Percentiles rank a stretch among this genome's conserved stretches.
Evolutionary conservation across 1,284 basidiomycete genomes (phyloP).

Genomic region (Heterobasidion occidentale): DNA sequence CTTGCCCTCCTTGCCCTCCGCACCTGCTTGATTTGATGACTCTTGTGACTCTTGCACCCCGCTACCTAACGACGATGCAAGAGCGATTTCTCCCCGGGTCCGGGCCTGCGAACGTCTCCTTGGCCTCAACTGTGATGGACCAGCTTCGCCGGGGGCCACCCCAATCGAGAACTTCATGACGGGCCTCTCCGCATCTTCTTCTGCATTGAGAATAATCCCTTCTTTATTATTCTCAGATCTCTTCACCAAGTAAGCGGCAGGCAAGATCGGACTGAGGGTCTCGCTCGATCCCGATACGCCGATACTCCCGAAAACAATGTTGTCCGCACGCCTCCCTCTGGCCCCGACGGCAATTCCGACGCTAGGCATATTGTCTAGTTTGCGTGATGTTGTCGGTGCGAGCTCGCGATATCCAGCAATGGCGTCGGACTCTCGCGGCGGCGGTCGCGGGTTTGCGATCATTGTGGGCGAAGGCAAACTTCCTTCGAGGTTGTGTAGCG

Average conservation of each 20-base stretch:
- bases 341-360: constrained; percentile 4
- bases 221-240: constrained; percentile 2
- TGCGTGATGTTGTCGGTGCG: constrained; percentile 4
- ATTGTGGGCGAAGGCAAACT: constrained; percentile 19
- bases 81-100: constrained; percentile 3
- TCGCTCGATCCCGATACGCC: constrained; percentile 19
- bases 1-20: constrained; percentile 3
- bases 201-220: constrained; percentile 8
- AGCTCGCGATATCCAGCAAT: constrained; percentile 25
- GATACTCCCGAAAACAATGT: constrained; percentile 49
- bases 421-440: constrained; percentile 23
- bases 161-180: constrained; percentile 38
- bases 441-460: constrained; percentile 21
- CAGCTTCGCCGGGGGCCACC: constrained; percentile 30
- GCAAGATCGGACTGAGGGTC: constrained; percentile 20
- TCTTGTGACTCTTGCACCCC: neutral
- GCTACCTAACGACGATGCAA: neutral
- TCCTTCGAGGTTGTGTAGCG: neutral
- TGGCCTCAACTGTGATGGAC: constrained; percentile 27
- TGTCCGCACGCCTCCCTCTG: constrained; percentile 14
- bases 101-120: constrained; percentile 24
- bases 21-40: neutral
- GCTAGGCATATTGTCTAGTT: neutral
- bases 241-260: neutral
- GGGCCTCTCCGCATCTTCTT: constrained; percentile 13